Evolutionary conservation across 305 asterid genomes (phyloP), one percentile per base, ranked within the genome.

Genomic region (Fraxinus ornus): DNA sequence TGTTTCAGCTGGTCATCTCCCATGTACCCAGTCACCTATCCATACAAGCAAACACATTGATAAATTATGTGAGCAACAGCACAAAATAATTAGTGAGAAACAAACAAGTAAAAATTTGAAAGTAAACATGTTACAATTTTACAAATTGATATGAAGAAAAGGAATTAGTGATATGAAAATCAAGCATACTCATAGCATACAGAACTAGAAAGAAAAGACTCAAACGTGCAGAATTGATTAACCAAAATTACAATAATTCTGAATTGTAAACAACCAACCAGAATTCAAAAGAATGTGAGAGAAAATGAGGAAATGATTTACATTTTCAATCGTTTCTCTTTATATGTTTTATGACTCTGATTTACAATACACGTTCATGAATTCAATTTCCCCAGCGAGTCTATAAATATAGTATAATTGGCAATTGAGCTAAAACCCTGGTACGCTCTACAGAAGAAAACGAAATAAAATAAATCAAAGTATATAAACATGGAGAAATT

Each of bases 1-100:
- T 93, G 82, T 24, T 94, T 93, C n/a, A 94, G 90, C 86, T 93
- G 91, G 7, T 91, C 99, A 2, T 95, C 97, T 35, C 93, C 91
- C 44, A 90, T 93, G 86, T 83, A 94, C 4, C 98, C 98, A 32
- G 86, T 84, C 75, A 91, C 97, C 98, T 93, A 88, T 72, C 41
- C 76, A 75, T 49, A 64, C 15, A 76, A 73, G 15, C 19, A 4
- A 2, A 85, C 39, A 64, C n/a, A 64, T 24, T 2, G 73, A 26
- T 24, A 64, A 64, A 64, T 64, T 26, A 64, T 64, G 35, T 24
- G 1, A 64, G 17, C 33, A 64, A 22, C 9, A 8, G 17, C 2
- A 9, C 73, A 64, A 7, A 3, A 64, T 2, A 22, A 21, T 8
- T 22, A 22, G 30, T 2, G 13, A 39, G 47, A 36, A 39, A 39